Conservation (phyloP, 768 basidiomycete genomes). For the Tricholoma sp. region DNA sequence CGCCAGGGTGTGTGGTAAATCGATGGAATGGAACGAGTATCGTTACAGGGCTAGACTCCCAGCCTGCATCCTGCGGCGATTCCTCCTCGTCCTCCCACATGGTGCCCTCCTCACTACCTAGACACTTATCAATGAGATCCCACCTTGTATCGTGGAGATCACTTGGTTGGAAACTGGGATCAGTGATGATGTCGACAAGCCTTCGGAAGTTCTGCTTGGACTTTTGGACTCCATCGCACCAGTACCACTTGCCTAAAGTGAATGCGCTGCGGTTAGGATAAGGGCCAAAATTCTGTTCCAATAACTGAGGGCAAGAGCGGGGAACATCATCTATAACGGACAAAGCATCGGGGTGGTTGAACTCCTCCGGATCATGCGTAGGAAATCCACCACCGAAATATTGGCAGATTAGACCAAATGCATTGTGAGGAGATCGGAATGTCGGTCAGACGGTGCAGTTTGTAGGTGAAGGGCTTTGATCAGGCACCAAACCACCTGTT, state of each 20-base stretch:
- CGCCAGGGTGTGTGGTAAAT: constrained; percentile 10
- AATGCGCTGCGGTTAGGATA: constrained; percentile 15
- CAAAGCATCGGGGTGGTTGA: background rate
- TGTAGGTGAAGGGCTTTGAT: no score
- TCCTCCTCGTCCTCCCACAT: background rate
- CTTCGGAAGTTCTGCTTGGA: constrained; percentile 12
- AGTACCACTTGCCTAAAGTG: constrained; percentile 16
- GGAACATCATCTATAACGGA: background rate
- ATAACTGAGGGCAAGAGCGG: no score
- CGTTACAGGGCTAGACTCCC: background rate
- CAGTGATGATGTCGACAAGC: constrained; percentile 7
- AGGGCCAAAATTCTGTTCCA: constrained; percentile 5
- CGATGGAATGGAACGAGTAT: constrained; percentile 2
- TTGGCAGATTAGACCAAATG: constrained; percentile 2
- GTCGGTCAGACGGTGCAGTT: no score
- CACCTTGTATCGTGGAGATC: constrained; percentile 4
- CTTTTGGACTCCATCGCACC: constrained; percentile 15
- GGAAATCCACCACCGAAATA: background rate
- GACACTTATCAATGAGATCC: background rate
- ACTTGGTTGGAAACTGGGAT: background rate
- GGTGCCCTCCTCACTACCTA: background rate
- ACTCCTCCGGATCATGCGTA: constrained; percentile 6
- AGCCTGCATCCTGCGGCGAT: background rate
- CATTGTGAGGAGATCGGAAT: background rate
- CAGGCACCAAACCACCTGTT: no score